A percentile compares a stretch with the other conserved stretches of the same genome.
Conservation (phyloP, 352 stramenopile genomes). For the Globisporangium paddicum region DNA sequence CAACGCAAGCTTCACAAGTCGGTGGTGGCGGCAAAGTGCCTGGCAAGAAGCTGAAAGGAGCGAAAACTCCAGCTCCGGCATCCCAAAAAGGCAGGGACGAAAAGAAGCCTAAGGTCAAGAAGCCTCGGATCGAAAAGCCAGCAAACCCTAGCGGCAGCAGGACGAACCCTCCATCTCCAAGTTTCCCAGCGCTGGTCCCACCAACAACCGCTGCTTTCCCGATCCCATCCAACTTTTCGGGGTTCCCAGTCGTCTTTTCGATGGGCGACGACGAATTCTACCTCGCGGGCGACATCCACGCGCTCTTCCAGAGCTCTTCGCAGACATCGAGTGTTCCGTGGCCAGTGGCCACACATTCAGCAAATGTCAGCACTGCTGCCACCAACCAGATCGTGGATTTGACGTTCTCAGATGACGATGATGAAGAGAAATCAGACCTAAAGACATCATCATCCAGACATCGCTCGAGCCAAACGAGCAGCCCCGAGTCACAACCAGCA, state of each 20-base stretch:
- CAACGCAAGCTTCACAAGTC: not conserved
- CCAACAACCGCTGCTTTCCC: not conserved
- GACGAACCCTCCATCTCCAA: not conserved
- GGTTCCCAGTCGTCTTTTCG: slow-evolving; percentile 25
- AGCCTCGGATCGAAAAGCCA: not conserved
- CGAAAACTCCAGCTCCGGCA: not conserved
- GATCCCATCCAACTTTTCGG: slow-evolving; percentile 1
- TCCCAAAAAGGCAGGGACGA: not conserved
- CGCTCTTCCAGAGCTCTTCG: slow-evolving; percentile 20
- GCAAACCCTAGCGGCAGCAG: slow-evolving; percentile 3
- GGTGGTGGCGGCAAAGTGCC: not conserved
- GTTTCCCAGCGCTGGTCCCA: slow-evolving; percentile 6
- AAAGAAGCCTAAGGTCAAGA: slow-evolving; percentile 20
- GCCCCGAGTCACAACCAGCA: not conserved
- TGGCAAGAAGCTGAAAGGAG: not conserved
- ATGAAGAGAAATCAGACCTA: not conserved
- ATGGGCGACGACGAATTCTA: slow-evolving; percentile 32
- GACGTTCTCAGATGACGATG: slow-evolving; percentile 28
- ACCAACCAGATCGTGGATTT: slow-evolving; percentile 14
- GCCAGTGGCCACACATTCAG: not conserved
- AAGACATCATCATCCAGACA: not conserved
- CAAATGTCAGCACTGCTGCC: not conserved
- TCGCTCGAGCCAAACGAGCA: not conserved
- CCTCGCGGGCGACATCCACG: slow-evolving; percentile 44
- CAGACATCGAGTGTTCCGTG: not conserved